Percentiles rank a stretch among this genome's conserved stretches.
Evolutionary conservation across 805 yeast species (phyloP).

Genomic region (Metschnikowia lachancei): DNA sequence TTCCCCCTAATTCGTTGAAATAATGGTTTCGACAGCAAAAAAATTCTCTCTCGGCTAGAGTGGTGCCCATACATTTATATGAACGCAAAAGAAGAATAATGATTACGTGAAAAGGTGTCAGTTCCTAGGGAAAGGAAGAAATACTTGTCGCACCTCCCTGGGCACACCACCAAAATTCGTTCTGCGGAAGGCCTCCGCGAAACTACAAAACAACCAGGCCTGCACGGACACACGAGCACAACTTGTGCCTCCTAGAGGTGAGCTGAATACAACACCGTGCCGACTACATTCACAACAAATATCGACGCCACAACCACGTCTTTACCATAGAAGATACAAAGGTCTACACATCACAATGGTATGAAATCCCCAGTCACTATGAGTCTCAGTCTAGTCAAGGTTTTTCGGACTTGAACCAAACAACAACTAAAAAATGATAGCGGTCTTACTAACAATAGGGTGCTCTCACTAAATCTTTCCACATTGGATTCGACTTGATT

Average conservation of each 20-base stretch:
- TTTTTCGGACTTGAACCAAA: not conserved
- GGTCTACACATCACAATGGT: not conserved
- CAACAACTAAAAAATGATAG: not conserved
- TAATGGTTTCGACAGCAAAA: no score
- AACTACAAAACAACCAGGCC: not conserved
- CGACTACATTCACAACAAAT: not conserved
- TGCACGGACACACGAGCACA: not conserved
- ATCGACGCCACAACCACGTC: not conserved
- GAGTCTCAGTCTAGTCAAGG: not conserved
- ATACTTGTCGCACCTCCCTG: not conserved
- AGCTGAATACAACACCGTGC: not conserved
- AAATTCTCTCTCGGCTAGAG: no score
- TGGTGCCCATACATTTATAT: no score
- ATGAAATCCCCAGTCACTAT: not conserved
- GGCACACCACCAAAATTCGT: not conserved
- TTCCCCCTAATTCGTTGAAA: no score
- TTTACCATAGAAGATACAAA: not conserved
- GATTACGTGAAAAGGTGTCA: not conserved
- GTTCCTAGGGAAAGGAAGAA: not conserved
- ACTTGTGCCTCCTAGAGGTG: not conserved
- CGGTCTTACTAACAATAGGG: slow-evolving; percentile 18
- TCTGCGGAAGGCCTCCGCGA: not conserved
- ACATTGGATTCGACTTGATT: slow-evolving; percentile 56
- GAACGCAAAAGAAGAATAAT: no score
- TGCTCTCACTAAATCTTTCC: slow-evolving; percentile 44